Base-by-base conservation (phyloP, 2,329 filamentous ascomycete genomes). In the Hypoxylon sp. region DNA sequence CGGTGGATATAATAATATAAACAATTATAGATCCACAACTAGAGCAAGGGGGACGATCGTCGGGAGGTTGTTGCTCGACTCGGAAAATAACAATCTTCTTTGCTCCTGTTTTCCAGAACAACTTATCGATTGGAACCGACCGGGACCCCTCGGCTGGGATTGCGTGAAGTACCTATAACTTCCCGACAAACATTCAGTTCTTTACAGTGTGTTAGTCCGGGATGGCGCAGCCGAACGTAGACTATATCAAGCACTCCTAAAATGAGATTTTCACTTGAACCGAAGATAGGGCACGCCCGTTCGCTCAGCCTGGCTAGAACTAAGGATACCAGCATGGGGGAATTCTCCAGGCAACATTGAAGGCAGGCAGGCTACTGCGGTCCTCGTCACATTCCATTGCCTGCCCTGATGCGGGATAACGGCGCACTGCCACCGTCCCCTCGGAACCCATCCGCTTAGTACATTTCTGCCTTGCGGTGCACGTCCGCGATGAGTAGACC, bases 381-480 rank as follows among this genome's bases (percentile, higher is more conserved):
- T 41, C 56, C 56, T 64, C 43, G 59, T 69, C 66, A 69, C 66
- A 66, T 54, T 41, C 30, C 46, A 3, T 54, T 39, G 51, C 37
- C 55, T 53, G 32, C 30, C 41, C 63, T 51, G 63, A 56, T 66
- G 62, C 59, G 63, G 61, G 60, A 69, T 41, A 53, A 63, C 63
- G 53, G 56, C 66, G 63, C 66, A 67, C 63, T 69, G 66, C 66
- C 63, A 69, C 63, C 63, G 66, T 63, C 61, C 51, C 52, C 39
- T 53, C 45, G 55, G 62, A 54, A 54, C 46, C 51, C 52, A 47
- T 59, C 48, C 47, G 54, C 34, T 29, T 37, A 21, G 27, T 43
- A 29, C 32, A 27, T 55, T 56, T 62, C 56, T 55, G 58, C 61
- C 58, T 55, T 37, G 50, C 52, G 30, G 32, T 53, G 14, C 57